phyloP scores from a whole-genome alignment of 139 green algal species.

The Chlamydomonas schloesseri region DNA sequence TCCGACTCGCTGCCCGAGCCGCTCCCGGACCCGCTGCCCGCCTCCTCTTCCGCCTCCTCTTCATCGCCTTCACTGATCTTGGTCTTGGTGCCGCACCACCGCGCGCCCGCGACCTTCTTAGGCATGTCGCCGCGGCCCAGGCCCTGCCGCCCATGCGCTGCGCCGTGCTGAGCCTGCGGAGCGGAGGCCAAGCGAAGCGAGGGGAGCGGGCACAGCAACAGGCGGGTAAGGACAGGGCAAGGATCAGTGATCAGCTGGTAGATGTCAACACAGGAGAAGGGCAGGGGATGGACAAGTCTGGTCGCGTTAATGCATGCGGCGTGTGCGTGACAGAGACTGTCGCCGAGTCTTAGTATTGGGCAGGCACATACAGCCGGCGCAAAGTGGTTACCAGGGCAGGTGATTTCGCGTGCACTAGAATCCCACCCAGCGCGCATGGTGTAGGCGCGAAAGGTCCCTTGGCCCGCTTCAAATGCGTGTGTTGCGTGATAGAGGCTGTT shows the following conservation, averaged over 20 bases:
- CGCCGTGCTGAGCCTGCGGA: constrained; percentile 66
- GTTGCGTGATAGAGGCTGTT: not conserved
- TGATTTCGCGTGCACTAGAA: constrained; percentile 28
- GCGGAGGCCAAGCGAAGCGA: not conserved
- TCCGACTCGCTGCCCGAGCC: not conserved
- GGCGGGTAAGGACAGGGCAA: not conserved
- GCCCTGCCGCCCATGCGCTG: constrained; percentile 78
- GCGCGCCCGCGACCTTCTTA: constrained; percentile 86
- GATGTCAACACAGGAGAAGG: too few relatives aligned
- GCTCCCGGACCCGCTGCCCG: not conserved
- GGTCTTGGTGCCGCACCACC: constrained; percentile 87
- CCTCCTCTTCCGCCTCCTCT: constrained; percentile 28
- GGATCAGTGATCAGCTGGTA: not conserved
- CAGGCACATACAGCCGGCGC: not conserved
- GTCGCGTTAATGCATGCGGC: too few relatives aligned
- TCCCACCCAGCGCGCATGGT: constrained; percentile 28
- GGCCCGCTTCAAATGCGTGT: not conserved
- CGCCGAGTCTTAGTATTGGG: constrained; percentile 5
- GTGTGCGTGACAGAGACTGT: not conserved
- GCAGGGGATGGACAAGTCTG: too few relatives aligned
- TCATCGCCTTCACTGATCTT: constrained; percentile 67
- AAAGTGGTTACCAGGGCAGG: constrained; percentile 1
- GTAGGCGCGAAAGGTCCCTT: constrained; percentile 12
- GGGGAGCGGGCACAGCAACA: too few relatives aligned
- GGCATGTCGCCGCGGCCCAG: constrained; percentile 77